Conservation (phyloP, 2,329 filamentous ascomycete genomes). For the Sclerotinia nivalis region DNA sequence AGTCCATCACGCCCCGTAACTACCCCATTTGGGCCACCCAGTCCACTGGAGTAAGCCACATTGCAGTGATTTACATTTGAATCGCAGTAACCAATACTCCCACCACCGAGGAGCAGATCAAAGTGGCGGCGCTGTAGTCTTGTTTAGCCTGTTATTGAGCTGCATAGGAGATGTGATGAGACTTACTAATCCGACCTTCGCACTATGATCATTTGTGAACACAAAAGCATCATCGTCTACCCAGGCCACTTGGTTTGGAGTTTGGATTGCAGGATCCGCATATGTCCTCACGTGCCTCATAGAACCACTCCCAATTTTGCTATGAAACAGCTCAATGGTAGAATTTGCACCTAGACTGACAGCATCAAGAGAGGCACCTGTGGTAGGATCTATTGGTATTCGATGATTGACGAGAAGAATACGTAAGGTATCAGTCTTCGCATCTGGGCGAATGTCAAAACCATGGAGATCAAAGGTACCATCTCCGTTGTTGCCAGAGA, state of each 20-base stretch:
- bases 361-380: conserved; percentile 40
- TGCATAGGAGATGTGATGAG: background rate
- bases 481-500: conserved; percentile 35
- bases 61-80: conserved; percentile 34
- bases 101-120: conserved; percentile 39
- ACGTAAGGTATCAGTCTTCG: conserved; percentile 32
- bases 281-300: conserved; percentile 43
- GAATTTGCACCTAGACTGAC: conserved; percentile 41
- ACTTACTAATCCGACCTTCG: conserved; percentile 38
- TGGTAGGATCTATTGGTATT: conserved; percentile 40
- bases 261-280: conserved; percentile 38
- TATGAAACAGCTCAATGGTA: conserved; percentile 44
- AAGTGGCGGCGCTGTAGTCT: conserved; percentile 33
- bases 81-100: conserved; percentile 39
- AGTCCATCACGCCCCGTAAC: conserved; percentile 40
- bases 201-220: conserved; percentile 44
- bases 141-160: conserved; percentile 2
- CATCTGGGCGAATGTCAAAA: conserved; percentile 40
- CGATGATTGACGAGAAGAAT: conserved; percentile 43
- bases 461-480: conserved; percentile 41
- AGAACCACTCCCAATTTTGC: conserved; percentile 31
- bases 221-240: conserved; percentile 41
- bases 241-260: conserved; percentile 44
- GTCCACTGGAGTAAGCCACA: conserved; percentile 34
- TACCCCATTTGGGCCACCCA: conserved; percentile 43